These are phyloP conservation scores for Leccinum rimulosum DNA, from an alignment of 768 basidiomycete species.

Conservation along the genomic window DNA sequence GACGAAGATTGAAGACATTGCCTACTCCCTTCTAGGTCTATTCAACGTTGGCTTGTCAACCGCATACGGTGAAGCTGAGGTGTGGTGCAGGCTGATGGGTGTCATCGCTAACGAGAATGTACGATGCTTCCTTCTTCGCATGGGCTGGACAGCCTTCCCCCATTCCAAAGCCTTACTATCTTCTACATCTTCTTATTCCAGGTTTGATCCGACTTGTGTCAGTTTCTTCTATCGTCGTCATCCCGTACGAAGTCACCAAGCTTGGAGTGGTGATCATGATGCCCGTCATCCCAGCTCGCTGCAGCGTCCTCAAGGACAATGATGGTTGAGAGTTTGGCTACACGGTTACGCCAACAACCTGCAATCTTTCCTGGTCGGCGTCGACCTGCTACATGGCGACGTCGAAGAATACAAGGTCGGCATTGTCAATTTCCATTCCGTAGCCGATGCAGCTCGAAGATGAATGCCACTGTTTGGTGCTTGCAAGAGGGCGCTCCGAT, in stretches of 20 bases:
- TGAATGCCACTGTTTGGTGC: conserved; percentile 10
- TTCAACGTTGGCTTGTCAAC: conserved; percentile 24
- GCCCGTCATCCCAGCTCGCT: conserved; percentile 8
- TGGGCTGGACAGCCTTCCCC: conserved; percentile 9
- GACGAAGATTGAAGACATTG: conserved; percentile 21
- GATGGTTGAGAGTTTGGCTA: conserved; percentile 12
- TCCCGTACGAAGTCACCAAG: conserved; percentile 13
- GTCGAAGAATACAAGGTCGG: conserved; percentile 9
- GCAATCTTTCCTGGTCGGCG: conserved; percentile 7
- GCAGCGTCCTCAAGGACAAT: conserved; percentile 9
- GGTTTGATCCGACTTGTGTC: neutral
- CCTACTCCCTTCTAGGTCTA: conserved; percentile 25
- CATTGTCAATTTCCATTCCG: conserved; percentile 8
- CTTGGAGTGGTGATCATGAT: conserved; percentile 13
- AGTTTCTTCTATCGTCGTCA: conserved; percentile 4
- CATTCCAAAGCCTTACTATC: conserved; percentile 9
- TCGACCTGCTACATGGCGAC: neutral
- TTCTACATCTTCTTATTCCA: conserved; percentile 8
- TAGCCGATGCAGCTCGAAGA: neutral
- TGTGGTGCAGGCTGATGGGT: conserved; percentile 21
- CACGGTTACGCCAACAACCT: conserved; percentile 2
- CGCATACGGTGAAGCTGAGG: conserved; percentile 25
- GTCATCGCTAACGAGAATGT: conserved; percentile 12
- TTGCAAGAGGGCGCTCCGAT: conserved; percentile 3
- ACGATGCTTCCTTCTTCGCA: conserved; percentile 12